These are phyloP conservation scores for Westerdykella ornata DNA, from an alignment of 2,329 filamentous ascomycete species.

Conservation along the genomic window DNA sequence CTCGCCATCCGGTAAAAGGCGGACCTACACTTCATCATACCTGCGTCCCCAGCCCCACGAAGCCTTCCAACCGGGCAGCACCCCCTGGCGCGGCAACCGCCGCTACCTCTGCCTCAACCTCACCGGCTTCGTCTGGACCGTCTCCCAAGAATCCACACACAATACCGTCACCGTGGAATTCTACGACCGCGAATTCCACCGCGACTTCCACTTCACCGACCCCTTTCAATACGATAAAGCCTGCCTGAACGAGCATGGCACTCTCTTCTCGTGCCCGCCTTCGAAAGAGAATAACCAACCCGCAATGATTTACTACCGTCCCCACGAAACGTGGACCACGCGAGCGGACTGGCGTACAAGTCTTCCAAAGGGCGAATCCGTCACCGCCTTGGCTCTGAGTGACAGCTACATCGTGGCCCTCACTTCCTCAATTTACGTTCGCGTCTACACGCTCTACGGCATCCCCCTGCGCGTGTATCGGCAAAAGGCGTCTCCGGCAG, in stretches of 20 bases:
- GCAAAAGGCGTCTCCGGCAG: constrained; percentile 81
- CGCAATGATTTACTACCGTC: constrained; percentile 88
- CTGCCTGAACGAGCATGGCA: constrained; percentile 75
- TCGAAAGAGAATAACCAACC: constrained; percentile 46
- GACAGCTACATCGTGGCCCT: constrained; percentile 86
- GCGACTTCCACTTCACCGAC: constrained; percentile 96
- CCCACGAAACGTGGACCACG: constrained; percentile 93
- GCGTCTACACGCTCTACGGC: constrained; percentile 88
- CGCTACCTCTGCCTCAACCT: constrained; percentile 91
- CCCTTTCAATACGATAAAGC: constrained; percentile 95
- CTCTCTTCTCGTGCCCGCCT: constrained; percentile 76
- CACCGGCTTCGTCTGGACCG: constrained; percentile 92
- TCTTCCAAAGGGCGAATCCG: constrained; percentile 78
- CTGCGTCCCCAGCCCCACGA: constrained; percentile 67
- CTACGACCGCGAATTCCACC: constrained; percentile 85
- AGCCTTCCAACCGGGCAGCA: constrained; percentile 87
- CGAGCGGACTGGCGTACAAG: constrained; percentile 84
- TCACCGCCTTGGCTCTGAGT: constrained; percentile 83
- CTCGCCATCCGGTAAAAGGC: constrained; percentile 45
- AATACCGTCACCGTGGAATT: constrained; percentile 95
- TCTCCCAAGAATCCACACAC: constrained; percentile 82
- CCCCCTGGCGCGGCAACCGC: constrained; percentile 89
- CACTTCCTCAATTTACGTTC: constrained; percentile 80
- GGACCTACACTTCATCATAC: constrained; percentile 42
- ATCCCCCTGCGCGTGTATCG: constrained; percentile 83